Evolutionary conservation across 75 land plant genomes (phyloP).

Genomic region (Pinus tabuliformis): DNA sequence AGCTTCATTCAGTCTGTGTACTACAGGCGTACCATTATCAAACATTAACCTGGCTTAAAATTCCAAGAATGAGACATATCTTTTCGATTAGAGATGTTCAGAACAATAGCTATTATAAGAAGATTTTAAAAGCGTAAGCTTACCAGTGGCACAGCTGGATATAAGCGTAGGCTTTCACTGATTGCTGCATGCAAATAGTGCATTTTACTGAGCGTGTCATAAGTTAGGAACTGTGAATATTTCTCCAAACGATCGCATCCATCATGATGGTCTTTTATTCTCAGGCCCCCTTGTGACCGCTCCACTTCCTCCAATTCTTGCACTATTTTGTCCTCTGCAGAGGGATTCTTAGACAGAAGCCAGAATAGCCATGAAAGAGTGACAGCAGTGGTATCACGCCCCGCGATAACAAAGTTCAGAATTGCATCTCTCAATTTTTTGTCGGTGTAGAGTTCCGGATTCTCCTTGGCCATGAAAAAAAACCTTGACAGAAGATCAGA

Average conservation of each 20-base stretch:
- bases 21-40: too few species aligned
- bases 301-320: constrained; percentile 16
- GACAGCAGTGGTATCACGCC: constrained; percentile 21
- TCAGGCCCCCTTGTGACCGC: neutral
- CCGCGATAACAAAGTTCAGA: constrained; percentile 17
- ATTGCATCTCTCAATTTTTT: constrained; percentile 16
- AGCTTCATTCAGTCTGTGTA: too few species aligned
- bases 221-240: constrained; percentile 42
- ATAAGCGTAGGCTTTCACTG: constrained; percentile 74
- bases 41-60: too few species aligned
- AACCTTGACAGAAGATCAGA: neutral
- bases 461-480: constrained; percentile 4
- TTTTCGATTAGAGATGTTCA: too few species aligned
- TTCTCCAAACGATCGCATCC: constrained; percentile 6
- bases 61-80: too few species aligned
- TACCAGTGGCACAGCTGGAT: constrained; percentile 91
- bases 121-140: neutral
- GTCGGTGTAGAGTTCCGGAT: neutral
- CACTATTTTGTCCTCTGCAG: constrained; percentile 23
- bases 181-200: constrained; percentile 73
- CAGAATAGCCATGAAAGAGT: constrained; percentile 23
- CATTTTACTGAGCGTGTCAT: constrained; percentile 48
- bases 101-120: neutral
- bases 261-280: neutral
- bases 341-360: constrained; percentile 27